These are phyloP conservation scores for Quercus dentata DNA, from an alignment of 306 rosid species.

Conservation along the genomic window DNA sequence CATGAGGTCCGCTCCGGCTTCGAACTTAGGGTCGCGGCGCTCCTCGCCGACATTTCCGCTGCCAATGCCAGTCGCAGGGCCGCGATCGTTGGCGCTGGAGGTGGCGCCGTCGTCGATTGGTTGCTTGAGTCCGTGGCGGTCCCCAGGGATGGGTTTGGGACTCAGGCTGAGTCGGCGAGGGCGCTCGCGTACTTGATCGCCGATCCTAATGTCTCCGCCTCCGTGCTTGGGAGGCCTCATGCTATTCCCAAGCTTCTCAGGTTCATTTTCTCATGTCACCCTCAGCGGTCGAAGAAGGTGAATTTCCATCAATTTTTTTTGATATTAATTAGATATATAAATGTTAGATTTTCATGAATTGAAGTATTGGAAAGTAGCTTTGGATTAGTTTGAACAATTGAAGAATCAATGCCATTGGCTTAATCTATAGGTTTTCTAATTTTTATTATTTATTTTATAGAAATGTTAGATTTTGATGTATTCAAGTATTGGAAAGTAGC, in stretches of 20 bases:
- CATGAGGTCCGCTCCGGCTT: constrained; percentile 93
- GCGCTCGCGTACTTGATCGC: constrained; percentile 88
- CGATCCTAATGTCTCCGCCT: constrained; percentile 77
- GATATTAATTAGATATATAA: not conserved
- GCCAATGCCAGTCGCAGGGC: constrained; percentile 80
- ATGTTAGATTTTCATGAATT: not conserved
- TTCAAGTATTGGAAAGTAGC: no score
- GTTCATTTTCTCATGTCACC: constrained; percentile 90
- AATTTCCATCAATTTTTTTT: not conserved
- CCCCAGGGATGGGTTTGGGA: constrained; percentile 56
- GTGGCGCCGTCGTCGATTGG: constrained; percentile 96
- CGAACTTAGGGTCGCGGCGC: constrained; percentile 85
- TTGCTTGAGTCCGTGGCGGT: constrained; percentile 83
- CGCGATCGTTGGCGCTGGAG: constrained; percentile 85
- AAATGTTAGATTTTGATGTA: no score
- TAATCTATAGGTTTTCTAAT: not conserved
- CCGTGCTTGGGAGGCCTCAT: constrained; percentile 75
- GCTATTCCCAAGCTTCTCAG: constrained; percentile 84
- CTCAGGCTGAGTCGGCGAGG: constrained; percentile 93
- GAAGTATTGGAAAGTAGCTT: not conserved
- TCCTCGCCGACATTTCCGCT: constrained; percentile 81
- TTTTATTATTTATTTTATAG: no score
- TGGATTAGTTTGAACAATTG: constrained; percentile 7
- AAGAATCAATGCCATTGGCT: constrained; percentile 1
- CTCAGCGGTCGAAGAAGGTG: constrained; percentile 74